Percentiles rank a stretch among this genome's conserved stretches.
These are phyloP conservation scores for Viola odorata DNA, from an alignment of 345 rosid species.

Conservation along the genomic window DNA sequence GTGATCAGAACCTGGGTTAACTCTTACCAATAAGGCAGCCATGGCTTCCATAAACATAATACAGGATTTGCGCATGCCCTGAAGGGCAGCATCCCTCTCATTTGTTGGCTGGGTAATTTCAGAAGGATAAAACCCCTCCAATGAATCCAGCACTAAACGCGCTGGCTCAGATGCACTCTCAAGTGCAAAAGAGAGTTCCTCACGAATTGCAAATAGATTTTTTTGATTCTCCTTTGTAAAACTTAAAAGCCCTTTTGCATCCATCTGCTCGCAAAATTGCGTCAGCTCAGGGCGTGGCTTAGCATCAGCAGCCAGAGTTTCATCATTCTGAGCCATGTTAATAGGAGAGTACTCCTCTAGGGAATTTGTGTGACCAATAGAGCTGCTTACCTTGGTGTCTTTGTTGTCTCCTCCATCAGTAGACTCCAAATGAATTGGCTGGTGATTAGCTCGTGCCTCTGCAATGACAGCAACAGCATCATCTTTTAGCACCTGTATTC, in stretches of 20 bases:
- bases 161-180: constrained; percentile 57
- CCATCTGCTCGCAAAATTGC: constrained; percentile 61
- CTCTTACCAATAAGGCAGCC: constrained; percentile 45
- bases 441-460: constrained; percentile 32
- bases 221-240: constrained; percentile 43
- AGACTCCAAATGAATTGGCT: constrained; percentile 20
- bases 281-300: constrained; percentile 46
- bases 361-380: constrained; percentile 37
- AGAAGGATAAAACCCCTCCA: constrained; percentile 51
- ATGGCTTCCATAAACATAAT: constrained; percentile 47
- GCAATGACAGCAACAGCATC: constrained; percentile 50
- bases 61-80: constrained; percentile 52
- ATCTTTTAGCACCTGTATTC: constrained; percentile 57
- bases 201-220: constrained; percentile 31
- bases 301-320: constrained; percentile 32
- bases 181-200: constrained; percentile 51
- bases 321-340: constrained; percentile 32
- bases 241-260: constrained; percentile 50
- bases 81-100: constrained; percentile 50
- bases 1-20: constrained; percentile 47
- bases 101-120: constrained; percentile 36
- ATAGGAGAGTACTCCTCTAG: constrained; percentile 37
- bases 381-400: constrained; percentile 52
- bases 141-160: constrained; percentile 52
- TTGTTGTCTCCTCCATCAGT: constrained; percentile 27